A percentile compares a stretch with the other conserved stretches of the same genome.
Conservation (phyloP, 805 yeast genomes). For the Metschnikowia arizonensis region DNA sequence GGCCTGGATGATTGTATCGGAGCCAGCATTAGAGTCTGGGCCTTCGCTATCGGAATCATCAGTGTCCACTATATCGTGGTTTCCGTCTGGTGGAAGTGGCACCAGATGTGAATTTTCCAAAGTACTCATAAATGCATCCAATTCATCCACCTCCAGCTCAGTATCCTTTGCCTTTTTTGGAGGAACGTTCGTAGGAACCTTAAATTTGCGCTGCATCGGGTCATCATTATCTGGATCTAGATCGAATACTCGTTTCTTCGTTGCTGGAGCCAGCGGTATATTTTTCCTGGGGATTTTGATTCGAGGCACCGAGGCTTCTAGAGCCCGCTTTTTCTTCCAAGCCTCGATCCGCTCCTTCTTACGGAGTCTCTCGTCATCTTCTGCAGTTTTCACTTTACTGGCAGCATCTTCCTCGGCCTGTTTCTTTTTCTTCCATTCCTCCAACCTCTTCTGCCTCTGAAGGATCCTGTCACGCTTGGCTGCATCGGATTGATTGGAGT, state of each 20-base stretch:
- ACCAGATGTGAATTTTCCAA: constrained; percentile 1
- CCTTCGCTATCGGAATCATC: constrained; percentile 24
- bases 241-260: constrained; percentile 13
- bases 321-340: constrained; percentile 45
- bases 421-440: constrained; percentile 20
- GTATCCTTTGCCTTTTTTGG: not conserved
- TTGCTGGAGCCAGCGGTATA: not conserved
- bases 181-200: constrained; percentile 17
- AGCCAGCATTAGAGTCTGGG: not conserved
- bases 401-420: constrained; percentile 10
- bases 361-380: constrained; percentile 13
- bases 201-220: constrained; percentile 17
- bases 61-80: constrained; percentile 9
- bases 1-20: constrained; percentile 30
- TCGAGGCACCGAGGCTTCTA: constrained; percentile 12
- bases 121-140: constrained; percentile 22
- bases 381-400: not conserved
- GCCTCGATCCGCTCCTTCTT: constrained; percentile 41
- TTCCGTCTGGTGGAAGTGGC: not conserved
- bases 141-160: constrained; percentile 20
- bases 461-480: constrained; percentile 10
- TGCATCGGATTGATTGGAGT: not conserved
- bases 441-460: constrained; percentile 16
- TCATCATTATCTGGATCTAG: constrained; percentile 28
- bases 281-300: constrained; percentile 1